Evolutionary conservation across 2,329 filamentous ascomycete genomes (phyloP), one percentile per base, ranked within the genome.

Genomic region (Ascochyta lentis): DNA sequence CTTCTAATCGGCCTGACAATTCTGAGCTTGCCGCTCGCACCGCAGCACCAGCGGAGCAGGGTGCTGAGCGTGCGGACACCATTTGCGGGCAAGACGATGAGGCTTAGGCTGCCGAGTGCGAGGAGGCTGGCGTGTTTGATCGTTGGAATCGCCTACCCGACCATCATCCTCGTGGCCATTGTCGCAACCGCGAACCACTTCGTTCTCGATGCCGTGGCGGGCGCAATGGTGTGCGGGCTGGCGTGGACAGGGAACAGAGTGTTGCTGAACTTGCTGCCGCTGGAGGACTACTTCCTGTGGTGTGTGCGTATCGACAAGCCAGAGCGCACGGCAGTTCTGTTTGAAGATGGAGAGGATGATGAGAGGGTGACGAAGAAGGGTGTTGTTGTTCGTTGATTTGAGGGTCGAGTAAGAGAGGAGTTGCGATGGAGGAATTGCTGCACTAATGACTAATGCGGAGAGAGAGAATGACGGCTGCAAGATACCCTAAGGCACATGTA

Each of bases 171-270:
- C 5, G 79, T 84, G 8, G 88, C 87, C 24, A 90, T 91, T 61
- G 80, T 90, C 23, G 84, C 88, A 3, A 90, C 88, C 0, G 88
- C 88, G 41, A 91, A 91, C 70, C 88, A 91, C 73, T 85, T 90
- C 70, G 81, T 90, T 43, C 81, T 91, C 6, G 89, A 91, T 69
- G 88, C 89, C 0, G 82, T 90, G 1, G 89, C 87, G 0, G 89
- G 88, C 13, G 85, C 86, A 6, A 67, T 83, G 29, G 86, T 91
- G 3, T 90, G 88, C 64, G 79, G 78, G 3, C 60, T 89, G 5
- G 87, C 86, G 1, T 91, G 88, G 88, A 75, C 68, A 13, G 79
- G 78, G 4, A 84, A 85, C 57, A 56, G 68, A 0, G 66, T 84
- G 2, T 70, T 91, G 51, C 75, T 89, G 49, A 90, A 90, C 69